Conservation (phyloP, 257 asterid species). For the Vinca minor region DNA sequence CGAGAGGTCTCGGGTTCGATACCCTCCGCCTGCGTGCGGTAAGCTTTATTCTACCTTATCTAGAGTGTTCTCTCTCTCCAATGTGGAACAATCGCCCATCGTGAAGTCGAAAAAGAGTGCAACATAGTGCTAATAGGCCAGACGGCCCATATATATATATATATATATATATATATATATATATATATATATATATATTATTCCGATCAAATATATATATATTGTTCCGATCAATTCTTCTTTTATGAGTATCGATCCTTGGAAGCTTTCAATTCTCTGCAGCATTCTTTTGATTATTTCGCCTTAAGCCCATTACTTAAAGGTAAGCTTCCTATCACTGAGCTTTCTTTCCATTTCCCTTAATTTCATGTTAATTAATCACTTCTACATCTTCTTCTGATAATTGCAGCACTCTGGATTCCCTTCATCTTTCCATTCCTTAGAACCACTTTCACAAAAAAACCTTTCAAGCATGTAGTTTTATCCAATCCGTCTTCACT, state of each 20-base stretch:
- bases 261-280: neutral
- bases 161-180: neutral
- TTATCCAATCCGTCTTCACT: conserved; percentile 1
- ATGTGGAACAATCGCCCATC: too few relatives aligned
- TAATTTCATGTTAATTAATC: neutral
- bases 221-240: too few relatives aligned
- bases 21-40: too few relatives aligned
- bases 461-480: conserved; percentile 50
- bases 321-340: neutral
- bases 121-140: conserved; percentile 1
- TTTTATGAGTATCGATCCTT: neutral
- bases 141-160: too few relatives aligned
- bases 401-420: conserved; percentile 39
- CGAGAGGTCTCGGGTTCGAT: too few relatives aligned
- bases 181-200: neutral
- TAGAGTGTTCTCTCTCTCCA: too few relatives aligned
- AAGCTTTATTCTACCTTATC: too few relatives aligned
- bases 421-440: conserved; percentile 28
- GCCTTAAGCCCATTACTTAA: neutral
- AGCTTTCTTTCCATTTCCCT: too few relatives aligned
- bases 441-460: conserved; percentile 58
- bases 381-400: neutral
- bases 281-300: neutral
- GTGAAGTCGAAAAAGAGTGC: too few relatives aligned
- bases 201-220: neutral